Base-by-base conservation (phyloP, 2,329 filamentous ascomycete genomes). In the Paecilomyces variotii region DNA sequence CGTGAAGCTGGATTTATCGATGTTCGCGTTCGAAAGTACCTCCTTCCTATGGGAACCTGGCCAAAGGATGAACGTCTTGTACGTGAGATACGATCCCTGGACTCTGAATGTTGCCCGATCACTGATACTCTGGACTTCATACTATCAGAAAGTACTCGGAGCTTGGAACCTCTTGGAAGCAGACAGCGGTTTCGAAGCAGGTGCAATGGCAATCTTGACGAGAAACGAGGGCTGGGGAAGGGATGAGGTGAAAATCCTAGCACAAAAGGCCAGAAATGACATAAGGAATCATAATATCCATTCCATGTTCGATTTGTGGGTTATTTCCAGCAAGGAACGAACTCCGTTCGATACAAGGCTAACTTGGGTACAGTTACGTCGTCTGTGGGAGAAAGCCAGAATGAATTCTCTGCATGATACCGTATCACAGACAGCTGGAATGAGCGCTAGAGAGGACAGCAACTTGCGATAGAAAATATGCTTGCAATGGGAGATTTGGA, bases 181-280 rank as follows among this genome's bases (percentile, higher is more conserved):
- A 24, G 59, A 61, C 32, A 59, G 64, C 11, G 67, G 65, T 4
- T 53, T 70, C 19, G 65, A 68, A 34, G 69, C 58, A 2, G 64
- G 70, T 51, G 65, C 65, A 19, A 59, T 71, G 53, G 64, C 67
- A 12, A 58, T 62, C 4, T 54, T 58, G 30, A 58, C 52, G 6
- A 58, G 52, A 39, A 34, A 54, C n/a, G 19, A 63, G 24, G 64
- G 59, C 9, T 70, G 65, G 65, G 63, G 56, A 34, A 26, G 49
- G 5, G 70, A 72, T 9, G 62, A 68, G 56, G 63, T 73, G 39
- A 61, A 68, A 26, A 62, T 66, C 1, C 65, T 73, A n/a, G 60
- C 72, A 11, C 62, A 64, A 14, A 64, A 70, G 19, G 69, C 72
- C 0, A 64, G 70, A 35, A 69, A 65, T 50, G 70, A 74, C 55